Evolutionary conservation across 2,329 filamentous ascomycete species (phyloP).

Genomic region (Teratosphaeria destructans): DNA sequence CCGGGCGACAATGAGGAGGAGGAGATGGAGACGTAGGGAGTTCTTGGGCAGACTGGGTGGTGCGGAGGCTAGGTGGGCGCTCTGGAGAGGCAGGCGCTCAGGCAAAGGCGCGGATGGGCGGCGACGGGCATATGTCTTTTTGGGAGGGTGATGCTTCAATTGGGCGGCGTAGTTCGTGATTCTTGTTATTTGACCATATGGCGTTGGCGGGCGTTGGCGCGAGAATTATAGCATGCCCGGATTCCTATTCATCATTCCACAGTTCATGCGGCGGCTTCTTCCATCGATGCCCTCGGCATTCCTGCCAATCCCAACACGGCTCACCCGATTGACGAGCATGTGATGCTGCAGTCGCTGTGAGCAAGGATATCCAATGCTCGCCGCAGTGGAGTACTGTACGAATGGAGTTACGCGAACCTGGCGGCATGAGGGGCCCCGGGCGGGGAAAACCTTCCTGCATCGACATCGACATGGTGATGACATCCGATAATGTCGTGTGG

Average conservation of each 20-base stretch:
- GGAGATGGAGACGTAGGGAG: neutral
- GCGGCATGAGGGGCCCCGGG: neutral
- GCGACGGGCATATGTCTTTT: neutral
- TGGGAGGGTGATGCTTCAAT: neutral
- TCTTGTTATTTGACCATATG: neutral
- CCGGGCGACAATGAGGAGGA: neutral
- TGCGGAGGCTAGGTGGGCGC: too few species aligned
- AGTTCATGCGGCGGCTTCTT: neutral
- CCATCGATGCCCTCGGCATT: too few species aligned
- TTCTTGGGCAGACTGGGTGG: neutral
- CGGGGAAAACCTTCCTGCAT: neutral
- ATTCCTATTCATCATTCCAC: neutral
- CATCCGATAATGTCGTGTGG: too few species aligned
- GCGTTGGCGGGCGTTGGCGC: neutral
- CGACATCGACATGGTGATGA: too few species aligned
- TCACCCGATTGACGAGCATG: too few species aligned
- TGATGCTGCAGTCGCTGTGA: too few species aligned
- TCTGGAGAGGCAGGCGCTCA: too few species aligned
- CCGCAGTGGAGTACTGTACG: neutral
- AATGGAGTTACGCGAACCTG: neutral
- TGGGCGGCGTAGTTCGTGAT: neutral
- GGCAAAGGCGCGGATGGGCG: neutral
- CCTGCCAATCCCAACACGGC: too few species aligned
- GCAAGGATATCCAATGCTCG: too few species aligned
- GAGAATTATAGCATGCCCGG: neutral